phyloP scores from a whole-genome alignment of 257 asterid species.

The Ilex asprella region DNA sequence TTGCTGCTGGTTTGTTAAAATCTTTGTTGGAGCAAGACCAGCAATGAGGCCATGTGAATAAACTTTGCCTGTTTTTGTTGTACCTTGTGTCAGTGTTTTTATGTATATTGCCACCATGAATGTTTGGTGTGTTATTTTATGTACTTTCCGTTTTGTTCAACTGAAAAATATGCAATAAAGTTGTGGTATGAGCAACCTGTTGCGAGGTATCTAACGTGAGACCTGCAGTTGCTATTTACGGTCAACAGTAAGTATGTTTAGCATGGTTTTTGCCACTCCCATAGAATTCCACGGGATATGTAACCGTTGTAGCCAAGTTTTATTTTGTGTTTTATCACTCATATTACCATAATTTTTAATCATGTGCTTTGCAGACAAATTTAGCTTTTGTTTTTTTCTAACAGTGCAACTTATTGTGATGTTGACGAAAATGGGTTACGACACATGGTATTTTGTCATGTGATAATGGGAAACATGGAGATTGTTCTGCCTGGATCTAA shows the following conservation, averaged over 20 bases:
- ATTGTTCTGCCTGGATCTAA: conserved; percentile 59
- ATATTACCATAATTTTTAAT: neutral
- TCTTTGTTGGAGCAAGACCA: too few relatives aligned
- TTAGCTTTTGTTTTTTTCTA: conserved; percentile 12
- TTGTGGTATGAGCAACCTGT: too few relatives aligned
- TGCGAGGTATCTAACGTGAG: neutral
- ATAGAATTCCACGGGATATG: too few relatives aligned
- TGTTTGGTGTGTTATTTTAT: too few relatives aligned
- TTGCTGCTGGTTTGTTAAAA: too few relatives aligned
- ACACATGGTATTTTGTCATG: conserved; percentile 53
- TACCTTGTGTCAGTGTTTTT: too few relatives aligned
- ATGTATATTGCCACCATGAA: too few relatives aligned
- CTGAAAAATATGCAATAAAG: too few relatives aligned
- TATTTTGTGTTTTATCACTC: neutral
- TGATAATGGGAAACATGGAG: conserved; percentile 67
- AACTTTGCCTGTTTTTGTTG: too few relatives aligned
- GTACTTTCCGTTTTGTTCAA: too few relatives aligned
- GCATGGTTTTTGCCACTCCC: too few relatives aligned
- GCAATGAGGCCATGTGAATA: too few relatives aligned
- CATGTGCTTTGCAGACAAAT: neutral
- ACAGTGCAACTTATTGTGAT: conserved; percentile 64
- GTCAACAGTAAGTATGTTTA: neutral
- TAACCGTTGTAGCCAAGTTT: neutral
- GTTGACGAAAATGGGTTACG: conserved; percentile 80
- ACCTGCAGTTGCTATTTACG: neutral